These are phyloP conservation scores for Saccharomyces hybrid DNA, from an alignment of 1,139 yeast genomes.

Conservation along the genomic window DNA sequence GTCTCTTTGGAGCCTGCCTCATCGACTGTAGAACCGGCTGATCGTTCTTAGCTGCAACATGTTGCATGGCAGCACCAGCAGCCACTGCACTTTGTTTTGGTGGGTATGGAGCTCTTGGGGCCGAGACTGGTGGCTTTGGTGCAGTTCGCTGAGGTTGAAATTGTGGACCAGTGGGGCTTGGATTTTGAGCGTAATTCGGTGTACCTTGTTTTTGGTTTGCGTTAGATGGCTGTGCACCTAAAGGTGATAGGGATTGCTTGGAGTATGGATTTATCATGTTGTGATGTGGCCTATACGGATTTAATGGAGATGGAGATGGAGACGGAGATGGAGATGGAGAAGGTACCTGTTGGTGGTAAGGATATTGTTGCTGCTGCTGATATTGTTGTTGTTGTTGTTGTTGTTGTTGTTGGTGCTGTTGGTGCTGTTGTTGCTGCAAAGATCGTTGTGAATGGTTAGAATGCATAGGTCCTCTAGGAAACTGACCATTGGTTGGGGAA, in stretches of 20 bases:
- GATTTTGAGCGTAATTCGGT: slow-evolving; percentile 9
- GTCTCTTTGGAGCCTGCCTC: slow-evolving; percentile 32
- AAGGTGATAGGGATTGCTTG: slow-evolving; percentile 8
- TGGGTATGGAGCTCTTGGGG: background rate
- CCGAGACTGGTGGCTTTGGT: background rate
- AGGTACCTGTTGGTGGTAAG: slow-evolving; percentile 1
- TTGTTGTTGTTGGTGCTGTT: slow-evolving; percentile 4
- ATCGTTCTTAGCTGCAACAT: slow-evolving; percentile 10
- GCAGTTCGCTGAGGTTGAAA: background rate
- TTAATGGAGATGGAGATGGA: slow-evolving; percentile 6
- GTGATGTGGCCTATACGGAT: slow-evolving; percentile 22
- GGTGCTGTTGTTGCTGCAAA: slow-evolving; percentile 5
- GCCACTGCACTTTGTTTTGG: slow-evolving; percentile 25
- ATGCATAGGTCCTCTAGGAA: background rate
- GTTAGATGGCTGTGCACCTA: background rate
- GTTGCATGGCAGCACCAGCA: slow-evolving; percentile 20
- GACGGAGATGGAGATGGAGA: slow-evolving; percentile 3
- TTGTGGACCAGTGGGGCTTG: slow-evolving; percentile 11
- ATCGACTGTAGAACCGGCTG: slow-evolving; percentile 22
- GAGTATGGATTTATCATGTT: slow-evolving; percentile 27
- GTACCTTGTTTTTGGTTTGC: slow-evolving; percentile 3
- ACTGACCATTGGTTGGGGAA: slow-evolving; percentile 2
- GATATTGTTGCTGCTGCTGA: background rate
- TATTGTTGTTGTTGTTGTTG: too few species aligned
- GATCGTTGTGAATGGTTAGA: background rate